Evolutionary conservation across 1,284 basidiomycete species (phyloP), one percentile per base, ranked within the genome.

Genomic region (Boletellus sp.): DNA sequence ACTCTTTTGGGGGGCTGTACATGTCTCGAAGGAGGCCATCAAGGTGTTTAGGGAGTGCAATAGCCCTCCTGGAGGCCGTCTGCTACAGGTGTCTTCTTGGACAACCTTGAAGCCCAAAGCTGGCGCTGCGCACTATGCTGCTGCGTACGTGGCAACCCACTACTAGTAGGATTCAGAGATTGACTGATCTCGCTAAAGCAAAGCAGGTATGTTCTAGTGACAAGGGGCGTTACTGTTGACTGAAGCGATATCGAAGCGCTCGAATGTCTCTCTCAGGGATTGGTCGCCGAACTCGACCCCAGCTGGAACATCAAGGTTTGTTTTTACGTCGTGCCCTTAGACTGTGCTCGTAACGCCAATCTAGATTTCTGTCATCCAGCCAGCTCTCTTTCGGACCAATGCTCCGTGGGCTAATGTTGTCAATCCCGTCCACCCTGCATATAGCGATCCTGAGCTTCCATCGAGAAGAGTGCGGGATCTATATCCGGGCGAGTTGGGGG

Each of bases 1-100:
- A 0, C 50, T 69, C 37, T 74, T 73, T 48, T 75, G 73, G 71
- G 74, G 71, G 5, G 62, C 71, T 12, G 59, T 57, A 4, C 63
- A 66, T 45, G 58, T 71, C 37, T 60, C 60, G 5, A 72, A 60
- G 52, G 53, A 72, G 55, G 72, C 70, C 8, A 54, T 74, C 50
- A 56, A 50, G 44, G 50, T 68, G 28, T 73, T 75, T 60, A 67
- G 73, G 47, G 73, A 75, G 36, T 42, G 53, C 36, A 74, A 74
- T 50, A 15, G 44, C 16, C 66, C 63, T 6, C 33, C 52, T 1
- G 72, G 73, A n/a, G 72, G 72, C 15, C 60, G 56, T 49, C 47
- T 68, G 40, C 30, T 65, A 32, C 66, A 68, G 35, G 30, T 64
- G 36, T 65, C 66, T 11, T 65, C 63, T 36, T 45, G 45, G 15